Conservation (phyloP, 805 yeast species). For the Hanseniaspora taiwanica region DNA sequence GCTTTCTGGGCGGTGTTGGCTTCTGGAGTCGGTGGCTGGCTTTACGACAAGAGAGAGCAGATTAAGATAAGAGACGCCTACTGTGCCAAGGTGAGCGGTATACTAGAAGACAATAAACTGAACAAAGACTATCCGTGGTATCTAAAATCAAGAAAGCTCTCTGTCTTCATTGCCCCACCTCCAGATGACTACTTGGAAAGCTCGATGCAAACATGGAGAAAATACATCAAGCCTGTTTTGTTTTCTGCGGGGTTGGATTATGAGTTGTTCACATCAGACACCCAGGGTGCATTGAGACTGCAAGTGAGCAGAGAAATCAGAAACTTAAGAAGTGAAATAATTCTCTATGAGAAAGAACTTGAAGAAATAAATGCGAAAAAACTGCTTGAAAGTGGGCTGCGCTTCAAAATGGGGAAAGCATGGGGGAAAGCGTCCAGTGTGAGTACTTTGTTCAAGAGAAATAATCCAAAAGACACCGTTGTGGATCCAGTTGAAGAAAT, state of each 20-base stretch:
- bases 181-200: slow-evolving; percentile 81
- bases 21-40: slow-evolving; percentile 56
- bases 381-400: slow-evolving; percentile 9
- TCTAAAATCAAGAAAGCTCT: slow-evolving; percentile 57
- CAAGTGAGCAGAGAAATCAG: slow-evolving; percentile 76
- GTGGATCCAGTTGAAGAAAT: slow-evolving; percentile 13
- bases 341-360: slow-evolving; percentile 17
- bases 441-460: no score
- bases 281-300: slow-evolving; percentile 82
- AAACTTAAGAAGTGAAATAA: slow-evolving; percentile 39
- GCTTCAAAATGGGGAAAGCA: slow-evolving; percentile 4
- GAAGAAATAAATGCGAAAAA: slow-evolving; percentile 11
- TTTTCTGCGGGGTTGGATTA: slow-evolving; percentile 77
- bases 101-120: background rate
- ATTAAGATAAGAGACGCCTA: slow-evolving; percentile 48
- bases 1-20: slow-evolving; percentile 70
- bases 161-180: slow-evolving; percentile 89
- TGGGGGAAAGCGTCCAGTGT: no score
- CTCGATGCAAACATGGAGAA: slow-evolving; percentile 58
- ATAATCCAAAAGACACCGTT: no score
- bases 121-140: slow-evolving; percentile 11
- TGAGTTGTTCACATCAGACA: slow-evolving; percentile 58
- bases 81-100: slow-evolving; percentile 42
- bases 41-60: slow-evolving; percentile 69
- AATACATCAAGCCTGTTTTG: slow-evolving; percentile 73